phyloP scores from a whole-genome alignment of 805 yeast genomes.

The Schizosaccharomyces osmophilus region DNA sequence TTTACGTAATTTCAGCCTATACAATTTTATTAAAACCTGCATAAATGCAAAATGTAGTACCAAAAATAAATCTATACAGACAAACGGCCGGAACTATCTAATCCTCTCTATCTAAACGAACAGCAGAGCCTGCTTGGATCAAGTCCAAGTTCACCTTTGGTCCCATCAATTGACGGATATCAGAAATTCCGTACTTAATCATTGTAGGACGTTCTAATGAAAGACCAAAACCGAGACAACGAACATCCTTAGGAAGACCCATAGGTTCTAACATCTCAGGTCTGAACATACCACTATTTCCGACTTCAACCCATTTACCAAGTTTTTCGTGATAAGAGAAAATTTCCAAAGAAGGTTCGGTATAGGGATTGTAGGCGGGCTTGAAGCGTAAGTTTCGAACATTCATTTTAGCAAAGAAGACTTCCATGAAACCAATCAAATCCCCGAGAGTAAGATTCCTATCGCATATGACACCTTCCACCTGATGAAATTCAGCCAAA shows the following conservation, averaged over 20 bases:
- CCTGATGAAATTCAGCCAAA: constrained; percentile 96
- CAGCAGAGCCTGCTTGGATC: constrained; percentile 90
- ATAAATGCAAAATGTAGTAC: no score
- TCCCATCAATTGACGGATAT: constrained; percentile 88
- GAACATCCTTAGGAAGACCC: constrained; percentile 86
- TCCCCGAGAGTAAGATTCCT: constrained; percentile 86
- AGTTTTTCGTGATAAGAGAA: constrained; percentile 90
- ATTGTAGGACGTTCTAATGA: constrained; percentile 95
- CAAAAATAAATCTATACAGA: no score
- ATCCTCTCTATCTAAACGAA: constrained; percentile 63
- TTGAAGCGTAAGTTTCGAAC: constrained; percentile 85
- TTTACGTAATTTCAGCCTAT: not conserved
- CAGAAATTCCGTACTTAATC: constrained; percentile 90
- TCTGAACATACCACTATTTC: constrained; percentile 98
- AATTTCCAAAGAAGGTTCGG: constrained; percentile 95
- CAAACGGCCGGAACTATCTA: not conserved
- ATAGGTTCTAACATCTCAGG: constrained; percentile 97
- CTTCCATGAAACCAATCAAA: constrained; percentile 93
- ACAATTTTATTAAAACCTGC: no score
- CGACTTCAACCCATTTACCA: constrained; percentile 95
- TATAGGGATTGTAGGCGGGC: constrained; percentile 97
- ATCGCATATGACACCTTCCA: constrained; percentile 96
- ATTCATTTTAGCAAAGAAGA: constrained; percentile 91
- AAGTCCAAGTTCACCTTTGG: constrained; percentile 89
- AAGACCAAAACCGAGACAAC: constrained; percentile 94